Base-by-base conservation (phyloP, 805 yeast species). In the Ogataea paradorogensis region DNA sequence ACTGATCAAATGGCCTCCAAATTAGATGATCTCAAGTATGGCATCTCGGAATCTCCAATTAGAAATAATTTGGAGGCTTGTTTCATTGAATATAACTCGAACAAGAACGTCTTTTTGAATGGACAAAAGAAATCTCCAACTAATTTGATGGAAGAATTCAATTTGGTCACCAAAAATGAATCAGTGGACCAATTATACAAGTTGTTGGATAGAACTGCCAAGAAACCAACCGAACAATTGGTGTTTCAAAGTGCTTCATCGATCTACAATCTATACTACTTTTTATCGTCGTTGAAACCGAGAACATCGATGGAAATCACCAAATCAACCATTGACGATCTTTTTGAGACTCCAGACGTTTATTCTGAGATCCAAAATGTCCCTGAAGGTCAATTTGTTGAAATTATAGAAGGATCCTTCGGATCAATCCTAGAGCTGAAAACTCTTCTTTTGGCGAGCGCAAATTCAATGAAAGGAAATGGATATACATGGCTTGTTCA, bases 401-500 rank as follows among this genome's bases (percentile, higher is more conserved):
- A 65, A 18, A 76, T 84, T 65, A 69, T 86, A 20, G 63, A 64
- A 15, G 65, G 70, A 29, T 75, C 82, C 2, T 89, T 89, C 63
- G 96, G 95, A 6, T 79, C 90, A 0, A 46, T 87, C 8, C 76
- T 73, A 11, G 95, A 88, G 58, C 82, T 93, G 58, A 74, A 84
- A 51, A 76, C 84, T 1, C 71, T 86, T 33, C 62, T 93, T 30
- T 56, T 85, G 43, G 74, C 77, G 42, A 79, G 93, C 1, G 87
- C 91, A 9, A 64, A 70, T 35, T 74, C 83, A 4, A 76, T 88
- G 45, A 78, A 82, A 45, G 97, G 98, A 35, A 91, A 87, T 61
- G 99, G 99, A 3, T 80, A 74, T 63, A 84, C 90, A 9, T 93
- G 97, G 93, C 67, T 93, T 14, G 82, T 89, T 15, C 95, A 91